These are phyloP conservation scores for Pueraria montana DNA, from an alignment of 306 rosid species.

Conservation along the genomic window DNA sequence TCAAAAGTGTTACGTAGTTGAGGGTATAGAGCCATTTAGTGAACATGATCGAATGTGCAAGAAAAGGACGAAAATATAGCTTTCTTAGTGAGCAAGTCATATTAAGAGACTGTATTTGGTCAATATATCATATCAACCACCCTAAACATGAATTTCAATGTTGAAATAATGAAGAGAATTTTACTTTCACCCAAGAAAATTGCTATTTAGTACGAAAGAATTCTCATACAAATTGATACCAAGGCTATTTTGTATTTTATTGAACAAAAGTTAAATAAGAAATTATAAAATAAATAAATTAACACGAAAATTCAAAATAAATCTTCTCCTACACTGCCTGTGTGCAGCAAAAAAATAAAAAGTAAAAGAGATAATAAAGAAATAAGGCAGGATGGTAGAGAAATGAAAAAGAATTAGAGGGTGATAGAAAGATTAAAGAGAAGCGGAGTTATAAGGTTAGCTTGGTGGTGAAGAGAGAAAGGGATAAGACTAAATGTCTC, in stretches of 20 bases:
- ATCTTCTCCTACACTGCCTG: too few species aligned
- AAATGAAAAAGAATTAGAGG: too few species aligned
- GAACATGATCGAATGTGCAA: background rate
- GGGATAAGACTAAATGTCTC: too few species aligned
- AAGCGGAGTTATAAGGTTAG: too few species aligned
- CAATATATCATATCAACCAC: conserved; percentile 4
- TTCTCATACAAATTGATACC: background rate
- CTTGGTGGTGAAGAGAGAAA: too few species aligned
- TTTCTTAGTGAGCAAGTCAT: conserved; percentile 49
- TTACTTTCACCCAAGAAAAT: background rate
- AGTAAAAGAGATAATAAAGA: too few species aligned
- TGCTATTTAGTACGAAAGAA: background rate
- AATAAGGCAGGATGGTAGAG: too few species aligned
- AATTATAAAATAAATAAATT: too few species aligned
- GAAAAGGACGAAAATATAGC: background rate
- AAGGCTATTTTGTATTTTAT: background rate
- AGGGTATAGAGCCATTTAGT: conserved; percentile 28
- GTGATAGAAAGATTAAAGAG: too few species aligned
- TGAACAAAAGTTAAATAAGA: background rate
- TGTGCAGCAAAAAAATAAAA: too few species aligned
- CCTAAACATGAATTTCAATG: conserved; percentile 4
- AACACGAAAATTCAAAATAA: too few species aligned
- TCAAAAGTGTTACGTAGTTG: conserved; percentile 10
- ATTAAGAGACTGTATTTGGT: background rate
- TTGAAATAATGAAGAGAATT: background rate